Base-by-base conservation (phyloP, 2,329 filamentous ascomycete species). In the Colletotrichum spinosum region DNA sequence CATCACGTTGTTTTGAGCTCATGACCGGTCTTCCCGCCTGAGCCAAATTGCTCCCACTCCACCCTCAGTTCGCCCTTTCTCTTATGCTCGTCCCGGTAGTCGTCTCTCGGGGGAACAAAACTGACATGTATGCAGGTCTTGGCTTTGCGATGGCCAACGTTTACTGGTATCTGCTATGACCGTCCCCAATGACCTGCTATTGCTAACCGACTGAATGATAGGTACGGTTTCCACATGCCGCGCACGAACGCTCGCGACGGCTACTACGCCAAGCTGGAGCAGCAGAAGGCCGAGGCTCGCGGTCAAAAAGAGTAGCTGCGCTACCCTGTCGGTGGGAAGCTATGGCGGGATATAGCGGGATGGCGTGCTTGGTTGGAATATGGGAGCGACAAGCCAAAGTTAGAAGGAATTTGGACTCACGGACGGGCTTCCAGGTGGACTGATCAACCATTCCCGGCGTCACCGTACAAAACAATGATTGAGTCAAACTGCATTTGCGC, bases 221-320 rank as follows among this genome's bases (percentile, higher is more conserved):
- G 86, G 86, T 86, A 88, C 82, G 86, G 86, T 76, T 89, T 76
- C 81, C 86, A 89, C 80, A 79, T 88, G 73, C 86, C 86, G 70
- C 85, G 86, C 77, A 87, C 84, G 73, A 76, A 82, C 73, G 81
- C 80, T 69, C 86, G 86, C 74, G 86, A 89, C 78, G 78, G 78
- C 77, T 83, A 81, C 83, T 88, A 88, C 81, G 77, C 77, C 78
- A 81, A 86, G 78, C 78, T 88, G 68, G 86, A 88, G 81, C 80
- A 82, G 71, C 77, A 87, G 77, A 85, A 86, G 65, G 84, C 84
- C 60, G 78, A 68, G 61, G 61, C 66, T 46, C 67, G 67, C 49
- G 67, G 74, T 56, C 73, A 76, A 65, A 75, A 76, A 70, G 65
- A 57, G 25, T 25, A 25, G 25, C 25, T 25, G 25, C 25, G 25